A percentile compares a stretch with the other conserved stretches of the same genome.
Conservation (phyloP, 495 filamentous ascomycete species). For the Penicillium daleae region DNA sequence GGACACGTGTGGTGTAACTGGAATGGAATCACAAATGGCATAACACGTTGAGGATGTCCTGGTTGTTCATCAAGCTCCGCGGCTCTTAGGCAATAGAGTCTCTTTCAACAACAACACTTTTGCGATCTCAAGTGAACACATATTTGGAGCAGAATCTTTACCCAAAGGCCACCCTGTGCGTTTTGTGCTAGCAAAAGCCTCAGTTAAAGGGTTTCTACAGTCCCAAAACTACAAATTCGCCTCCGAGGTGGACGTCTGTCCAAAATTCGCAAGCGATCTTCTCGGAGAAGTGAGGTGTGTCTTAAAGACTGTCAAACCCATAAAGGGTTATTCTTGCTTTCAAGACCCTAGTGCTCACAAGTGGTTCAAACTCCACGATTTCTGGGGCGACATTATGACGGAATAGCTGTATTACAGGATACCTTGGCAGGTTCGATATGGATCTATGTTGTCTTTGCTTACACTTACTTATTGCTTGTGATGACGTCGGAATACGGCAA, state of each 20-base stretch:
- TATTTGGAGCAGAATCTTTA: not conserved
- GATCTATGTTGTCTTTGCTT: not conserved
- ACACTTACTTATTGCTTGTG: too few relatives aligned
- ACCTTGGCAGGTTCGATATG: not conserved
- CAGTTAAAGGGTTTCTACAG: not conserved
- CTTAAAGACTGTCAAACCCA: not conserved
- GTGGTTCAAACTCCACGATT: not conserved
- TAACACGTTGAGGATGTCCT: not conserved
- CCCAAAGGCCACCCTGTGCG: not conserved
- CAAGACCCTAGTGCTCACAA: not conserved
- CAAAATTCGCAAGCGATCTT: not conserved
- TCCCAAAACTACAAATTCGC: not conserved
- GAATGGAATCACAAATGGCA: not conserved
- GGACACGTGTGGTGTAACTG: not conserved
- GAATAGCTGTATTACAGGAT: too few relatives aligned
- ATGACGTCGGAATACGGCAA: too few relatives aligned
- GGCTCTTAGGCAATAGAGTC: too few relatives aligned
- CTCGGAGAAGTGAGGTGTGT: not conserved
- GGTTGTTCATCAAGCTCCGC: too few relatives aligned
- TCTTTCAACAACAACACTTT: not conserved
- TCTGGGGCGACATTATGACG: too few relatives aligned
- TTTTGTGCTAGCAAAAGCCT: not conserved
- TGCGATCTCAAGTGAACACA: too few relatives aligned
- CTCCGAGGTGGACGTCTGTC: not conserved
- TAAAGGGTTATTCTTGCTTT: not conserved